Percentiles rank a stretch among this genome's conserved stretches.
Conservation (phyloP, 2,329 filamentous ascomycete genomes). For the Amauroascus verrucosus region DNA sequence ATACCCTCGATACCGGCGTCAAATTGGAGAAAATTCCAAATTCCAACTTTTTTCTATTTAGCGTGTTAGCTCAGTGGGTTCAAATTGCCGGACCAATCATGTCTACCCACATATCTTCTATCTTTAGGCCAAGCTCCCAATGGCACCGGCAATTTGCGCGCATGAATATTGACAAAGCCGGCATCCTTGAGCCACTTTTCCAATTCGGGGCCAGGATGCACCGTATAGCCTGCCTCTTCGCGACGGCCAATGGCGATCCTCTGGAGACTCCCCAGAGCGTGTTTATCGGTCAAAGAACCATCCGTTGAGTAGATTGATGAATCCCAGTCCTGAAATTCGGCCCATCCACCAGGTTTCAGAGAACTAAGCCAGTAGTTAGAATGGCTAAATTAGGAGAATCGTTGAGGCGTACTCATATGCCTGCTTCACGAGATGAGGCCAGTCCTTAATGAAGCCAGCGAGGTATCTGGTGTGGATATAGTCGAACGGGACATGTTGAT, state of each 20-base stretch:
- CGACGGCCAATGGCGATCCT: not conserved
- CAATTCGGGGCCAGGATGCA: conserved; percentile 12
- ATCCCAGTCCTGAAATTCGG: conserved; percentile 35
- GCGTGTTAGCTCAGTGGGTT: conserved; percentile 6
- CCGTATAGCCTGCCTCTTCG: not conserved
- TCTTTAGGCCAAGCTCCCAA: conserved; percentile 24
- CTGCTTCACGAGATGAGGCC: conserved; percentile 41
- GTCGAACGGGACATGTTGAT: conserved; percentile 47
- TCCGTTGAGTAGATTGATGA: conserved; percentile 21
- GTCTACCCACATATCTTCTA: not conserved
- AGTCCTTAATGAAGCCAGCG: conserved; percentile 47
- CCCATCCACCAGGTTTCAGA: conserved; percentile 33
- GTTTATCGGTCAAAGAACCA: conserved; percentile 16
- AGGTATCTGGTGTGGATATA: conserved; percentile 52
- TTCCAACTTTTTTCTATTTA: conserved; percentile 19
- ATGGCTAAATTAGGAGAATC: not conserved
- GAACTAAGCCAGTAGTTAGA: not conserved
- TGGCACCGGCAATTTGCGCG: conserved; percentile 17
- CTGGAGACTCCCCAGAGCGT: not conserved
- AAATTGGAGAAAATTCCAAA: conserved; percentile 20
- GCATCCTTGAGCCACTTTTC: conserved; percentile 19
- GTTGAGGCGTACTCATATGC: conserved; percentile 35
- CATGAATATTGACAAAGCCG: conserved; percentile 21
- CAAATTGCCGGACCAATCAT: not conserved
- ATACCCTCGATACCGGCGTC: conserved; percentile 23